phyloP scores from a whole-genome alignment of 768 basidiomycete species.

The Agaricus sinodeliciosus region DNA sequence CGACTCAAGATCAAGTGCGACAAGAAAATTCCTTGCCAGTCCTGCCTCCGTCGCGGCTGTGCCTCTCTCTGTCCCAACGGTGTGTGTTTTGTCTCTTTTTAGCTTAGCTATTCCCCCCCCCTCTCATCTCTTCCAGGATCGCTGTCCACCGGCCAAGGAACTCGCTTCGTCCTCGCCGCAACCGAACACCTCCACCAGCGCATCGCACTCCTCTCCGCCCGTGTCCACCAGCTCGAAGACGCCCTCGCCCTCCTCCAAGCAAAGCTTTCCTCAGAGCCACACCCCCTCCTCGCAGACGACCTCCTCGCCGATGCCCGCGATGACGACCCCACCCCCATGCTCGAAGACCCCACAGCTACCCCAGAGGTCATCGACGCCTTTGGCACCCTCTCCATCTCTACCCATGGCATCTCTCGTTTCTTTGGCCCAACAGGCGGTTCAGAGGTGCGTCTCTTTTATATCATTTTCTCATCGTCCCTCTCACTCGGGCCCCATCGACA shows the following conservation, averaged over 20 bases:
- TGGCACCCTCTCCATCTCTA: slow-evolving; percentile 54
- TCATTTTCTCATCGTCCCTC: not conserved
- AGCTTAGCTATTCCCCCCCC: not conserved
- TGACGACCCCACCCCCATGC: slow-evolving; percentile 20
- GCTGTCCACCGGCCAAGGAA: slow-evolving; percentile 75
- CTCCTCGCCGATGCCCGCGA: slow-evolving; percentile 30
- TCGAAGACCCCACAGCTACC: slow-evolving; percentile 11
- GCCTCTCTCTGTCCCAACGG: slow-evolving; percentile 69
- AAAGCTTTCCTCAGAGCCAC: slow-evolving; percentile 43
- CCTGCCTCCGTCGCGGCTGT: slow-evolving; percentile 69
- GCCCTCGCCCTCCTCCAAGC: slow-evolving; percentile 47
- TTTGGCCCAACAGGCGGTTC: slow-evolving; percentile 64
- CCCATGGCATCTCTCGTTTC: slow-evolving; percentile 55
- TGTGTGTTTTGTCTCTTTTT: slow-evolving; percentile 21
- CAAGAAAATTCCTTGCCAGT: slow-evolving; percentile 76
- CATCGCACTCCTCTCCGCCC: slow-evolving; percentile 43
- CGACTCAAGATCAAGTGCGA: slow-evolving; percentile 79
- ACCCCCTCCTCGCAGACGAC: slow-evolving; percentile 55
- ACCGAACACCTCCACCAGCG: slow-evolving; percentile 60
- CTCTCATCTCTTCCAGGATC: slow-evolving; percentile 37
- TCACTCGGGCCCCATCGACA: slow-evolving; percentile 7
- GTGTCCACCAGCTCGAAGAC: slow-evolving; percentile 57
- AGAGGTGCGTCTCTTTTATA: slow-evolving; percentile 40
- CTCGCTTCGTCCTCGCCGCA: slow-evolving; percentile 60
- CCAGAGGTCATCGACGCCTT: slow-evolving; percentile 47